phyloP scores from a whole-genome alignment of 352 stramenopile genomes.

The Globisporangium orthogonon region DNA sequence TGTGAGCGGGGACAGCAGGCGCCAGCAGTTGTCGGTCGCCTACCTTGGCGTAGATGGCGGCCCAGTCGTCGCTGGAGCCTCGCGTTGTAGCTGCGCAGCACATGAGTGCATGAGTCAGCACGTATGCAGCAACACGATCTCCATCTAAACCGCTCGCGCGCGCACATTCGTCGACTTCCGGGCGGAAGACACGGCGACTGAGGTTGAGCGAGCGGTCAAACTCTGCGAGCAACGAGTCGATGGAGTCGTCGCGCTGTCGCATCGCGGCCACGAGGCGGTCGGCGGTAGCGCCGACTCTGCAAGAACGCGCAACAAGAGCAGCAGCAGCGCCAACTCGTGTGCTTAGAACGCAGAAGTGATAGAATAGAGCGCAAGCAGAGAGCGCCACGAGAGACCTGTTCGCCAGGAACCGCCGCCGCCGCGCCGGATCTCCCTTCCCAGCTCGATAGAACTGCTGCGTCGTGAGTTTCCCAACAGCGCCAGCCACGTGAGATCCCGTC shows the following conservation, averaged over 20 bases:
- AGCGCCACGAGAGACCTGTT: constrained; percentile 28
- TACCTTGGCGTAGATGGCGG: constrained; percentile 35
- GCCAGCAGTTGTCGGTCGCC: too few relatives aligned
- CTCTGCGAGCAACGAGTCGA: constrained; percentile 72
- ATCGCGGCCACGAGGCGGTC: constrained; percentile 56
- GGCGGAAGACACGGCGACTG: constrained; percentile 64
- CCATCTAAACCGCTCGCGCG: not conserved
- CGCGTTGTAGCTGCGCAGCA: not conserved
- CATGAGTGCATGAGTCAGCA: not conserved
- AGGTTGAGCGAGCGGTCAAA: constrained; percentile 64
- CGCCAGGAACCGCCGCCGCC: constrained; percentile 54
- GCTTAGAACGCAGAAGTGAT: not conserved
- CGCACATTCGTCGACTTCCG: constrained; percentile 31
- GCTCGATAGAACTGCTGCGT: constrained; percentile 54
- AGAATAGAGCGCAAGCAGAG: not conserved
- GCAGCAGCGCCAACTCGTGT: not conserved
- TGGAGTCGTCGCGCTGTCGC: constrained; percentile 61
- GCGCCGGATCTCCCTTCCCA: constrained; percentile 46
- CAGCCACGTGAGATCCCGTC: not conserved
- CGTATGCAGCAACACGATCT: not conserved
- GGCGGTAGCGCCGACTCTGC: constrained; percentile 49
- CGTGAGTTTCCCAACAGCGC: not conserved
- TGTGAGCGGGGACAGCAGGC: not conserved
- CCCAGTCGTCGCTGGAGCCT: constrained; percentile 29
- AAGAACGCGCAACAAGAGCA: not conserved